phyloP scores from a whole-genome alignment of 2,329 filamentous ascomycete species.

The Podosphaera aphanis region DNA sequence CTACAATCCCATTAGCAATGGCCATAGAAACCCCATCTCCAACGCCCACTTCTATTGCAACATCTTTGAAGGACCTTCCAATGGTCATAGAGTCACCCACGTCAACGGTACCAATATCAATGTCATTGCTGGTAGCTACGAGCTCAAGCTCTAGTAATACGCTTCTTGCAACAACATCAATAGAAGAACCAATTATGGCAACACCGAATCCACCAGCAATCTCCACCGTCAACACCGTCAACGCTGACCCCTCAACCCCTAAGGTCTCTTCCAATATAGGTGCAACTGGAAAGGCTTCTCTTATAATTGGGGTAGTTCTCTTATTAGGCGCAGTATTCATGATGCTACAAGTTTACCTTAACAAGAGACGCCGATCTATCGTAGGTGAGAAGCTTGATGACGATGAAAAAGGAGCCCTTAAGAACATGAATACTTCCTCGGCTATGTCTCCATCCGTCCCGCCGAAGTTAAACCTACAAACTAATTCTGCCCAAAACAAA shows the following conservation, averaged over 20 bases:
- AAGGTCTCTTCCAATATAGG: constrained; percentile 10
- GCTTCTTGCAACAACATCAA: constrained; percentile 3
- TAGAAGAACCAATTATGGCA: constrained; percentile 2
- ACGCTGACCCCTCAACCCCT: background rate
- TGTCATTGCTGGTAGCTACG: constrained; percentile 1
- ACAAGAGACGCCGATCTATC: constrained; percentile 43
- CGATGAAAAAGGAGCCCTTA: constrained; percentile 28
- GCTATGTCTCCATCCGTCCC: background rate
- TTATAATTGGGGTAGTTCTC: constrained; percentile 60
- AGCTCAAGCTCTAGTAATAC: constrained; percentile 1
- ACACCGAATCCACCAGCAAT: constrained; percentile 4
- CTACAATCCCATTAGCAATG: background rate
- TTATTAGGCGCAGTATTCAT: constrained; percentile 41
- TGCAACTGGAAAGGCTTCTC: constrained; percentile 41
- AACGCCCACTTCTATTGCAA: background rate
- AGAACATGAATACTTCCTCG: background rate
- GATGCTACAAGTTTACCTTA: constrained; percentile 49
- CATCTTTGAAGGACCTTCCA: background rate
- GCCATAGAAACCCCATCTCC: background rate
- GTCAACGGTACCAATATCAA: constrained; percentile 5
- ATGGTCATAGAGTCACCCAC: constrained; percentile 1
- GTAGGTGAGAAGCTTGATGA: constrained; percentile 29
- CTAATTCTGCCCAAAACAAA: background rate
- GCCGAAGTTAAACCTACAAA: background rate
- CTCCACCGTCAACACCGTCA: background rate